These are phyloP conservation scores for Alternaria metachromatica DNA, from an alignment of 2,329 filamentous ascomycete species.

Conservation along the genomic window DNA sequence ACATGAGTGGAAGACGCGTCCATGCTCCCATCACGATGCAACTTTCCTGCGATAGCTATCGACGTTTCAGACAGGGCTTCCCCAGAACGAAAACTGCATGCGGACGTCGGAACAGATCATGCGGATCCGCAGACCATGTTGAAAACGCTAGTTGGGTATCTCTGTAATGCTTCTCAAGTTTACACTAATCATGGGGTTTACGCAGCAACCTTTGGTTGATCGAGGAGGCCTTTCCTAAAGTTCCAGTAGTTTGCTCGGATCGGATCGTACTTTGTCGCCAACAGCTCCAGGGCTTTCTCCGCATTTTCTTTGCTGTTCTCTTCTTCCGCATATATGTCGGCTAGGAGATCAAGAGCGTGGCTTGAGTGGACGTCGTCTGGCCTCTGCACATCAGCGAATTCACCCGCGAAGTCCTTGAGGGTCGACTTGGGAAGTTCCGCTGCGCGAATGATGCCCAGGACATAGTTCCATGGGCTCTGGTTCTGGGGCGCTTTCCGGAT, in stretches of 20 bases:
- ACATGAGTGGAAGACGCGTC: constrained; percentile 15
- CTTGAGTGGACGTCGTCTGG: constrained; percentile 64
- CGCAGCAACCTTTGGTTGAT: constrained; percentile 30
- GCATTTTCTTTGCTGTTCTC: constrained; percentile 67
- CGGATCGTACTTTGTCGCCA: constrained; percentile 88
- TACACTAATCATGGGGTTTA: constrained; percentile 18
- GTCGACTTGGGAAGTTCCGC: constrained; percentile 60
- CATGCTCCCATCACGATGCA: constrained; percentile 17
- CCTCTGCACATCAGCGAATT: constrained; percentile 60
- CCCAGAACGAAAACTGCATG: neutral
- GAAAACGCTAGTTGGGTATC: constrained; percentile 34
- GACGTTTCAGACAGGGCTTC: constrained; percentile 10
- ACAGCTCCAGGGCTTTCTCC: constrained; percentile 70
- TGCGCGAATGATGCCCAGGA: constrained; percentile 76
- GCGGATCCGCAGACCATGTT: constrained; percentile 24
- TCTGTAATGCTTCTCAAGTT: constrained; percentile 14
- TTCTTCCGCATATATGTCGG: constrained; percentile 67
- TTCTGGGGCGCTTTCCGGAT: constrained; percentile 88
- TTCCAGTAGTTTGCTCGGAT: constrained; percentile 93
- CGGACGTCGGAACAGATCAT: constrained; percentile 1
- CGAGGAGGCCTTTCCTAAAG: constrained; percentile 63
- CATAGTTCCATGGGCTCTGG: constrained; percentile 91
- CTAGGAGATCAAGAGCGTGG: constrained; percentile 73
- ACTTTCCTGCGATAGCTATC: constrained; percentile 13
- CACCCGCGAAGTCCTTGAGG: constrained; percentile 61